phyloP scores from a whole-genome alignment of 495 filamentous ascomycete genomes.

The Aspergillus bertholletiae region DNA sequence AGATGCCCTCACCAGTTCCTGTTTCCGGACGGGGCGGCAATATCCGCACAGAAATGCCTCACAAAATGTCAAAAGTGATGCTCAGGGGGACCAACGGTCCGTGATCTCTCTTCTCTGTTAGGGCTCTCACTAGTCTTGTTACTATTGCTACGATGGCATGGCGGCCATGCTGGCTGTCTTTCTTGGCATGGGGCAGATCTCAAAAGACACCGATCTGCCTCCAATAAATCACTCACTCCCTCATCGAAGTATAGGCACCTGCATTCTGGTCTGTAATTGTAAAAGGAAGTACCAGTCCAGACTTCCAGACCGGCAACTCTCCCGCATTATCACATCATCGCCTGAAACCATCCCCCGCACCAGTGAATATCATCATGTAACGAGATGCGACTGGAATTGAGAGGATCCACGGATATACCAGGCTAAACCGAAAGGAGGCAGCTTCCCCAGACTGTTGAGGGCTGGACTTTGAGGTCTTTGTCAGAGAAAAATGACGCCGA shows the following conservation, averaged over 20 bases:
- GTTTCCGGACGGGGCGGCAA: background rate
- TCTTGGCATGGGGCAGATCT: constrained; percentile 2
- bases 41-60: background rate
- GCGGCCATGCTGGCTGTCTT: background rate
- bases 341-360: background rate
- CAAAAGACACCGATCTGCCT: background rate
- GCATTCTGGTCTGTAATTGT: background rate
- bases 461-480: background rate
- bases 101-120: no score
- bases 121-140: background rate
- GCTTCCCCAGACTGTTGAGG: constrained; percentile 9
- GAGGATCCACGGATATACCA: background rate
- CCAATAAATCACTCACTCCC: constrained; percentile 13
- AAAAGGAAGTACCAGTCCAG: no score
- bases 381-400: background rate
- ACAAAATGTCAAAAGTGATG: background rate
- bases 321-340: background rate
- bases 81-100: background rate
- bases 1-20: background rate
- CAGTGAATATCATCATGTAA: background rate
- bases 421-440: constrained; percentile 4
- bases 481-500: constrained; percentile 1
- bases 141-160: background rate
- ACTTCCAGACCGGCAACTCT: background rate
- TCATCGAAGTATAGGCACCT: background rate